These are phyloP conservation scores for Musa beccarii DNA, from an alignment of 176 grass and related monocot species.

Conservation along the genomic window DNA sequence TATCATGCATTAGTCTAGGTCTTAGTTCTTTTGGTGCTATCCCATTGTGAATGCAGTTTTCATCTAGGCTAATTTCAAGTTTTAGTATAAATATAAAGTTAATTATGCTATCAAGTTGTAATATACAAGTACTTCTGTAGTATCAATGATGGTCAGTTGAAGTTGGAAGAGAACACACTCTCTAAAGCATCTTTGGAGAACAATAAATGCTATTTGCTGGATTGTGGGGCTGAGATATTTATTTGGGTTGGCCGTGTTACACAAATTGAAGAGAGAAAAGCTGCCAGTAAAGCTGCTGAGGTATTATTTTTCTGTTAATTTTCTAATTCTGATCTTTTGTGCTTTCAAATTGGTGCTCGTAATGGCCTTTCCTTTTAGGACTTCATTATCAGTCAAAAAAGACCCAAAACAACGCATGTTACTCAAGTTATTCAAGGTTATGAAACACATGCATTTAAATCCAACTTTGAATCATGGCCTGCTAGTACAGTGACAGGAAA, in stretches of 20 bases:
- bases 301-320: slow-evolving; percentile 31
- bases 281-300: slow-evolving; percentile 79
- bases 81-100: not conserved
- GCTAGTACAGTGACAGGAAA: slow-evolving; percentile 40
- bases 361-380: slow-evolving; percentile 39
- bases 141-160: slow-evolving; percentile 75
- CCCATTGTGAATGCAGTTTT: not conserved
- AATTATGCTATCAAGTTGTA: not conserved
- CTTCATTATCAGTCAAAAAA: slow-evolving; percentile 67
- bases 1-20: not conserved
- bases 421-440: slow-evolving; percentile 91
- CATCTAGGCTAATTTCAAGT: not conserved
- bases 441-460: slow-evolving; percentile 84
- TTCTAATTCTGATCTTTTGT: slow-evolving; percentile 1
- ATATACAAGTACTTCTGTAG: slow-evolving; percentile 29
- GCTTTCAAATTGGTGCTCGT: not conserved
- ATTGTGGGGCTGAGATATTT: slow-evolving; percentile 86
- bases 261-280: slow-evolving; percentile 86
- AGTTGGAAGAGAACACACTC: slow-evolving; percentile 56
- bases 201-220: slow-evolving; percentile 83
- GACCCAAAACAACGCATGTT: slow-evolving; percentile 66
- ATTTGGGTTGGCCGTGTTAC: slow-evolving; percentile 94
- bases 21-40: not conserved
- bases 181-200: slow-evolving; percentile 79
- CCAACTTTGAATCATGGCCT: slow-evolving; percentile 92